A percentile compares a stretch with the other conserved stretches of the same genome.
phyloP scores from a whole-genome alignment of 2,329 filamentous ascomycete genomes.

The Ascochyta fabae region DNA sequence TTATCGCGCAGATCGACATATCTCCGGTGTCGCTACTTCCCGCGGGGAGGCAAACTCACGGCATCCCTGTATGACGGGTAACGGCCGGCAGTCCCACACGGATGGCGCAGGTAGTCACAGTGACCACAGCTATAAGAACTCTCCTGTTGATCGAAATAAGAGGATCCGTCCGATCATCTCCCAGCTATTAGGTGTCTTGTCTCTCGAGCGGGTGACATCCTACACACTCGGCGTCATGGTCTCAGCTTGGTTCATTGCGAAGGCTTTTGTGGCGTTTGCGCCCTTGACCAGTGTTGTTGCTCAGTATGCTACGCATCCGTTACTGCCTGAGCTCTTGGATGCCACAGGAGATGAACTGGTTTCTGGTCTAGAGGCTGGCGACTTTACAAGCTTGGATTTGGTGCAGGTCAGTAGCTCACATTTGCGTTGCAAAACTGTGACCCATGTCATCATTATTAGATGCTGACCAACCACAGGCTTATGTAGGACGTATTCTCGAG shows the following conservation, averaged over 20 bases:
- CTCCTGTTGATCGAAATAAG: background rate
- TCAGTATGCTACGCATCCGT: constrained; percentile 16
- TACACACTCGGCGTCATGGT: constrained; percentile 26
- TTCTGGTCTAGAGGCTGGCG: constrained; percentile 55
- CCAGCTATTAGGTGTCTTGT: background rate
- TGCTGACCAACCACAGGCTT: constrained; percentile 49
- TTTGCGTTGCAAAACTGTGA: too few species aligned
- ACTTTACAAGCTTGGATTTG: constrained; percentile 65
- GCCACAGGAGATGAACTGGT: constrained; percentile 60
- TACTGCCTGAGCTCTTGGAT: constrained; percentile 55
- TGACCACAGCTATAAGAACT: constrained; percentile 20
- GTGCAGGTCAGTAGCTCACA: constrained; percentile 44
- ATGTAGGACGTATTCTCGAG: constrained; percentile 58
- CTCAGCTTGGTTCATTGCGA: constrained; percentile 25
- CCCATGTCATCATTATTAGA: background rate
- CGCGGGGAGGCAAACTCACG: constrained; percentile 11
- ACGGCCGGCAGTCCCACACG: constrained; percentile 18
- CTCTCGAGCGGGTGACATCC: background rate
- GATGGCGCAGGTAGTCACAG: constrained; percentile 7
- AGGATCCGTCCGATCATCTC: background rate
- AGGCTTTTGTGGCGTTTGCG: constrained; percentile 27
- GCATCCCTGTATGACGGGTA: constrained; percentile 20
- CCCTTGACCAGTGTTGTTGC: constrained; percentile 25
- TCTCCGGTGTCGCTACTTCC: constrained; percentile 16
- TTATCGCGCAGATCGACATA: constrained; percentile 29